Evolutionary conservation across 371 early-diverging fungal genomes (phyloP).

Genomic region (Mortierella sp.): DNA sequence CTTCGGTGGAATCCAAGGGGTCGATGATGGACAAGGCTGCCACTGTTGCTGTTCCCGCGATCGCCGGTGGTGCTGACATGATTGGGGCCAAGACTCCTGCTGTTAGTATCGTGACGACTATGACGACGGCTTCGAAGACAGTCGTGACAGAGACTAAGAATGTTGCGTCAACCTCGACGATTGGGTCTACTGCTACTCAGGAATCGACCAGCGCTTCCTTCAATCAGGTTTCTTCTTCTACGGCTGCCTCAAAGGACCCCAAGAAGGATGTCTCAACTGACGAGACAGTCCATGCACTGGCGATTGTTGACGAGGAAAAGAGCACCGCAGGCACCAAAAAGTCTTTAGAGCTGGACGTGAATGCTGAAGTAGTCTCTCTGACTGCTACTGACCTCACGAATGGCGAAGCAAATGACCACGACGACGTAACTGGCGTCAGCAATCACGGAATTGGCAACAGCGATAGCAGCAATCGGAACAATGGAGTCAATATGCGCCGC

Average conservation of each 20-base stretch:
- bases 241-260: neutral
- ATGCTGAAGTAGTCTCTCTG: neutral
- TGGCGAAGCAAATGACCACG: neutral
- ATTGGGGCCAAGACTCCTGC: neutral
- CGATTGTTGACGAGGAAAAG: neutral
- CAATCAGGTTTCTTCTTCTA: neutral
- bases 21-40: conserved; percentile 21
- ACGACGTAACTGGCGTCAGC: neutral
- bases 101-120: neutral
- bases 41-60: neutral
- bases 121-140: neutral
- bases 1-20: conserved; percentile 44
- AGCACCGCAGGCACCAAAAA: neutral
- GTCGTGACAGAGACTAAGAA: neutral
- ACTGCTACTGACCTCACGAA: neutral
- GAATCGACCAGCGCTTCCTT: neutral
- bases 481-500: conserved; percentile 25
- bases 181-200: neutral
- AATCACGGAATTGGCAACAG: neutral
- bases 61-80: neutral
- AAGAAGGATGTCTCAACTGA: neutral
- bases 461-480: neutral
- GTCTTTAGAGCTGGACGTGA: neutral
- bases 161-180: neutral
- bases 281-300: neutral